Evolutionary conservation across 129 eudicot species (phyloP).

Genomic region (Chrysanthemum seticuspe): DNA sequence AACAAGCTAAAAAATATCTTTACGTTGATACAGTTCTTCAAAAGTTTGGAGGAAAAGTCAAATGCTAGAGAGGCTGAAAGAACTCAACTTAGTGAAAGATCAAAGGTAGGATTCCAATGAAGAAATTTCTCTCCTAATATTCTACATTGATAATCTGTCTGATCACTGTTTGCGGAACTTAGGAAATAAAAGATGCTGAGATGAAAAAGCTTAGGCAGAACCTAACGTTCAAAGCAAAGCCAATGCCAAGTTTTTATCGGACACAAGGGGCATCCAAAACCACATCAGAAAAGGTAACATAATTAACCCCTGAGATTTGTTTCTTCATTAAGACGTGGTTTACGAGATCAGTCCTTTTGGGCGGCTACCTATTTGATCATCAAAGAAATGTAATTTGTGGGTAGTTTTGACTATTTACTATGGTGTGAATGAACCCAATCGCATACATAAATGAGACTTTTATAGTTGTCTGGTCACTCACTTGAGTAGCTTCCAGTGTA

Average conservation of each 20-base stretch:
- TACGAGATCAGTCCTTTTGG: not conserved
- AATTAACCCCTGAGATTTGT: not conserved
- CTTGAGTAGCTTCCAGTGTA: too few relatives aligned
- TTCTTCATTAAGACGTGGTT: not conserved
- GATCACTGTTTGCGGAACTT: slow-evolving; percentile 21
- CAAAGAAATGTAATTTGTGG: not conserved
- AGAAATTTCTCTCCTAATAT: not conserved
- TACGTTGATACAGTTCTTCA: slow-evolving; percentile 36
- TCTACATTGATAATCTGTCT: not conserved
- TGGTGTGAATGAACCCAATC: too few relatives aligned
- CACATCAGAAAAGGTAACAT: slow-evolving; percentile 44
- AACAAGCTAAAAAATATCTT: slow-evolving; percentile 1
- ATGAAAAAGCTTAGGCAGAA: slow-evolving; percentile 40
- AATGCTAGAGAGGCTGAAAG: slow-evolving; percentile 59
- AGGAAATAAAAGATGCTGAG: slow-evolving; percentile 55
- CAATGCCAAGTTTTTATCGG: slow-evolving; percentile 48
- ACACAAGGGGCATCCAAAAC: slow-evolving; percentile 33
- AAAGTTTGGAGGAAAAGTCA: slow-evolving; percentile 55
- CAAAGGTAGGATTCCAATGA: slow-evolving; percentile 39
- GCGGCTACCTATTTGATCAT: not conserved
- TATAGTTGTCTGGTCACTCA: too few relatives aligned
- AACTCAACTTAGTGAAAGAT: slow-evolving; percentile 42
- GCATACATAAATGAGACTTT: too few relatives aligned
- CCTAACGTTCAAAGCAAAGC: slow-evolving; percentile 54
- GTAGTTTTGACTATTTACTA: not conserved